phyloP scores from a whole-genome alignment of 179 eudicot genomes.

The Spergularia azorica region DNA sequence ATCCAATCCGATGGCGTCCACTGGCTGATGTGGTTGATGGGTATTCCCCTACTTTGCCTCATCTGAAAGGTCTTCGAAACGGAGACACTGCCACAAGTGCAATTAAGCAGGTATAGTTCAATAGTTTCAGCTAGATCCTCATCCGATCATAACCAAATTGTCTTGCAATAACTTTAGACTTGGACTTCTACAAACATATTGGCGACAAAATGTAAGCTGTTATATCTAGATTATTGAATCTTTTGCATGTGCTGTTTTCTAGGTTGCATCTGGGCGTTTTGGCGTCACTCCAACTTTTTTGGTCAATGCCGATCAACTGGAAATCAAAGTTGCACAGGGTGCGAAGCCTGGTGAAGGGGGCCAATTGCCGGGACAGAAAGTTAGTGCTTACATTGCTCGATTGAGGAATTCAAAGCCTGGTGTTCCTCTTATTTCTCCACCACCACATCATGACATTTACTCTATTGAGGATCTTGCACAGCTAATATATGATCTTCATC shows the following conservation, averaged over 20 bases:
- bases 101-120: slow-evolving; percentile 79
- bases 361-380: slow-evolving; percentile 98
- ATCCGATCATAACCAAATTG: not conserved
- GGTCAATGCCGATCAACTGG: slow-evolving; percentile 95
- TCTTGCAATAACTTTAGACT: slow-evolving; percentile 1
- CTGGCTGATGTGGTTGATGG: slow-evolving; percentile 98
- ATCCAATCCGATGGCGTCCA: slow-evolving; percentile 97
- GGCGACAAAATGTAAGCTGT: not conserved
- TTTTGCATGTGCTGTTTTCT: too few relatives aligned
- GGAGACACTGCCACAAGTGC: slow-evolving; percentile 99
- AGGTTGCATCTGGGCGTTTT: slow-evolving; percentile 99
- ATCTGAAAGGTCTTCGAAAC: slow-evolving; percentile 98
- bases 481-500: slow-evolving; percentile 96
- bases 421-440: slow-evolving; percentile 99
- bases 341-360: slow-evolving; percentile 99
- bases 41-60: slow-evolving; percentile 95
- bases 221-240: too few relatives aligned
- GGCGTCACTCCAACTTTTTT: slow-evolving; percentile 99
- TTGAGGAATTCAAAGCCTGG: slow-evolving; percentile 98
- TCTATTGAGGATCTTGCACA: slow-evolving; percentile 99
- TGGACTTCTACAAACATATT: not conserved
- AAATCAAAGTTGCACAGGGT: slow-evolving; percentile 99
- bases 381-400: slow-evolving; percentile 99
- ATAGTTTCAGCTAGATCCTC: slow-evolving; percentile 13
- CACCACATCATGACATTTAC: slow-evolving; percentile 99